phyloP scores from a whole-genome alignment of 2,329 filamentous ascomycete species.

The Arthroderma sp. region DNA sequence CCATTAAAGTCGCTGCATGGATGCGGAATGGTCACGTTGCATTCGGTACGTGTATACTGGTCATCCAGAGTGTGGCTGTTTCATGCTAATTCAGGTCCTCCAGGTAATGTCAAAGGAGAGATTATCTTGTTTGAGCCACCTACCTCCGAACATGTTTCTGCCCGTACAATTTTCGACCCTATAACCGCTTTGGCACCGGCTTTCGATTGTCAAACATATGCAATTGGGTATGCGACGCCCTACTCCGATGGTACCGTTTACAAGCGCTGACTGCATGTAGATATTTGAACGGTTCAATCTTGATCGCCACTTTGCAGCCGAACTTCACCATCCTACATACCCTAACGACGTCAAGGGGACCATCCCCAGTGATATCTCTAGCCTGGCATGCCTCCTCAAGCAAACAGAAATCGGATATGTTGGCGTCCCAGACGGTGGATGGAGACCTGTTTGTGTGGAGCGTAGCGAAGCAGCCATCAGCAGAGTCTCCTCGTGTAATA shows the following conservation, averaged over 20 bases:
- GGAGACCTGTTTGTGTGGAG: conserved; percentile 95
- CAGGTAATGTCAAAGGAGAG: conserved; percentile 84
- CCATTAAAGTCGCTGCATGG: conserved; percentile 74
- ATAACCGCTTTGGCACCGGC: conserved; percentile 88
- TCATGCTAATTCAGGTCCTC: conserved; percentile 12
- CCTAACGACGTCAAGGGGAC: conserved; percentile 66
- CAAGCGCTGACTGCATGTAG: conserved; percentile 33
- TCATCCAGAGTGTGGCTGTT: not conserved
- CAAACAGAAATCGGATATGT: conserved; percentile 94
- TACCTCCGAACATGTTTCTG: conserved; percentile 82
- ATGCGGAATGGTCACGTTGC: conserved; percentile 96
- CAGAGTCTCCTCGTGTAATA: conserved; percentile 73
- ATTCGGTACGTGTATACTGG: conserved; percentile 54
- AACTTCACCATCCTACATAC: conserved; percentile 91
- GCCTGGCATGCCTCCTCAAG: conserved; percentile 95
- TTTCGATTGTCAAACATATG: conserved; percentile 83
- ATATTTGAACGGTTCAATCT: conserved; percentile 86
- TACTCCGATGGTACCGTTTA: not conserved
- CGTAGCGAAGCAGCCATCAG: conserved; percentile 64
- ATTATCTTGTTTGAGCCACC: conserved; percentile 89
- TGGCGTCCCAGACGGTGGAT: conserved; percentile 82
- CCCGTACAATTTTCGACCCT: conserved; percentile 84
- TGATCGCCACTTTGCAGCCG: conserved; percentile 79
- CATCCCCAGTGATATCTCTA: conserved; percentile 74
- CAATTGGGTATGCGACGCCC: conserved; percentile 59